A percentile compares a stretch with the other conserved stretches of the same genome.
phyloP scores from a whole-genome alignment of 805 yeast species.

The Yarrowia sp. region DNA sequence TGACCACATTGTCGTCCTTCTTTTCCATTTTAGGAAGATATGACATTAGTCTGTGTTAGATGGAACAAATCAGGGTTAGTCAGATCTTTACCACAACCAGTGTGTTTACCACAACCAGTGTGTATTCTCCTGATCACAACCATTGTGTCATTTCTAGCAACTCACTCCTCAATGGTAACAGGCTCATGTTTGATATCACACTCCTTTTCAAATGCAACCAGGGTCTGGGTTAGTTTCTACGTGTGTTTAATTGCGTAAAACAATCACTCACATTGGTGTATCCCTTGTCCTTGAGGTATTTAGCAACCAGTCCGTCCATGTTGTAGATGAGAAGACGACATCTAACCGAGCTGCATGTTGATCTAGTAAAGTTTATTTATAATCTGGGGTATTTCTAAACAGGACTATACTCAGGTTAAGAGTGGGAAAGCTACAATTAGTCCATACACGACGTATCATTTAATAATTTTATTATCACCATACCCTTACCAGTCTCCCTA shows the following conservation, averaged over 20 bases:
- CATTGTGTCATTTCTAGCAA: background rate
- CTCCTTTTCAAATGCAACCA: background rate
- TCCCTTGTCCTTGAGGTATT: constrained; percentile 7
- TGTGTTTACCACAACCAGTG: too few species aligned
- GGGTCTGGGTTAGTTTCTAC: constrained; percentile 4
- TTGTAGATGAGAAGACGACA: background rate
- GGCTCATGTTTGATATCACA: constrained; percentile 15
- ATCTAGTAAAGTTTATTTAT: background rate
- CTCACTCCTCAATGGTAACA: constrained; percentile 18
- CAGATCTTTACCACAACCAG: too few species aligned
- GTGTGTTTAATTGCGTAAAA: background rate
- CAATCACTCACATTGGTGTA: constrained; percentile 10
- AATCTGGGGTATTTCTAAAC: background rate
- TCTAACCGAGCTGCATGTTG: background rate
- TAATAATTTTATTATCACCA: background rate
- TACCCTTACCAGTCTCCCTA: background rate
- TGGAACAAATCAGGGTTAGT: too few species aligned
- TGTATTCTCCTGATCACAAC: too few species aligned
- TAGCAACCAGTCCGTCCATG: constrained; percentile 8
- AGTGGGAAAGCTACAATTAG: background rate
- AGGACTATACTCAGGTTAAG: too few species aligned
- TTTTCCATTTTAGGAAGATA: background rate
- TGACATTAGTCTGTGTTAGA: constrained; percentile 10
- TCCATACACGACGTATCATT: too few species aligned
- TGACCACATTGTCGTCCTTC: constrained; percentile 8